Conservation (phyloP, 2,329 filamentous ascomycete genomes). For the Penicillium aurantiogriseum region DNA sequence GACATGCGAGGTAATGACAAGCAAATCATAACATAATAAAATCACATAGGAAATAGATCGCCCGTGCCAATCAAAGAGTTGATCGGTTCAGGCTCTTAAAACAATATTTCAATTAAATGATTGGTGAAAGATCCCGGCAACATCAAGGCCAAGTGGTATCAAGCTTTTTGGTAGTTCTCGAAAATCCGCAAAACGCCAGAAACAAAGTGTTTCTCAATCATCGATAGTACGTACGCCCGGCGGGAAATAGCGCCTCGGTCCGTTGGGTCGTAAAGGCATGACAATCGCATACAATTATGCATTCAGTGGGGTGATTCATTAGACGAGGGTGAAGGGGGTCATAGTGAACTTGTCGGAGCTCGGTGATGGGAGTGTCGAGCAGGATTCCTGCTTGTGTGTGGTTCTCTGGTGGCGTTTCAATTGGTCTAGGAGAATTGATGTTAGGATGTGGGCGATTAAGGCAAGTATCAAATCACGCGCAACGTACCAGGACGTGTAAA, state of each 20-base stretch:
- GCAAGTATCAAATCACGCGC: too few species aligned
- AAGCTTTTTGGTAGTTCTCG: neutral
- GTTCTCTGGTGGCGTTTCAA: conserved; percentile 42
- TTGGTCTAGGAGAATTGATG: conserved; percentile 32
- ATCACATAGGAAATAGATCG: neutral
- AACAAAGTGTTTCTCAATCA: neutral
- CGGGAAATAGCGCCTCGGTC: conserved; percentile 1
- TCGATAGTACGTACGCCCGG: conserved; percentile 13
- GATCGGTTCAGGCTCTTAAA: neutral
- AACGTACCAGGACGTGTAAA: conserved; percentile 45
- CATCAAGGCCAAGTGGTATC: conserved; percentile 2
- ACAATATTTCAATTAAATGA: neutral
- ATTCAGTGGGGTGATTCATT: conserved; percentile 5
- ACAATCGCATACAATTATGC: conserved; percentile 5
- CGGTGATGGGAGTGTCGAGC: conserved; percentile 24
- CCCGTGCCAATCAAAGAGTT: neutral
- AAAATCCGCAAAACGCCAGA: conserved; percentile 7
- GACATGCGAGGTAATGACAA: neutral
- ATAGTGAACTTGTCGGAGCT: conserved; percentile 24
- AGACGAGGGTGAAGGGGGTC: conserved; percentile 17
- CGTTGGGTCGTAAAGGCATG: conserved; percentile 10
- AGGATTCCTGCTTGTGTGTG: conserved; percentile 35
- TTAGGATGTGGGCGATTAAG: neutral
- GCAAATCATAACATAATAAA: neutral
- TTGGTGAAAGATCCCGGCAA: neutral